Evolutionary conservation across 192 early-diverging fungal species (phyloP).

Genomic region (Coemansia asiatica): DNA sequence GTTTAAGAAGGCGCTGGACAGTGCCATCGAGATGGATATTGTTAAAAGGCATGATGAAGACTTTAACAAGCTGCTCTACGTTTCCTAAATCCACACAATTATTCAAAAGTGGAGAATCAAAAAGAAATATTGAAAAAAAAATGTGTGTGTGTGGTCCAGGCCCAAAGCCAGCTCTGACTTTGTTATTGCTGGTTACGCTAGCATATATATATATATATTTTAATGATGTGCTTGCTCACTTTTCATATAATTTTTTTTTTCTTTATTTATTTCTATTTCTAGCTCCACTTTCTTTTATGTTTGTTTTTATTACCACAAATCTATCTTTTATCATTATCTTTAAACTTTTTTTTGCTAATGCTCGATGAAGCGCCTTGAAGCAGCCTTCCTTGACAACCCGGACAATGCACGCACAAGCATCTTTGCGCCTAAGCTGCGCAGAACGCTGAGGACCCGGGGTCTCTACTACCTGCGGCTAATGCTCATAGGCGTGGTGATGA

Average conservation of each 20-base stretch:
- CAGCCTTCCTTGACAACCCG: neutral
- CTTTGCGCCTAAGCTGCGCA: neutral
- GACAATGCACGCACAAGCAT: neutral
- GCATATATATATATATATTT: neutral
- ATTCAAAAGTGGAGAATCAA: too few relatives aligned
- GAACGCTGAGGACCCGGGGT: neutral
- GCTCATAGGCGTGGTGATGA: constrained; percentile 2
- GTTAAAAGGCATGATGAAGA: neutral
- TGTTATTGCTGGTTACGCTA: too few relatives aligned
- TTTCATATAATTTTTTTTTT: too few relatives aligned
- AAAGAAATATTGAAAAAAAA: too few relatives aligned
- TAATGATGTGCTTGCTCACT: too few relatives aligned
- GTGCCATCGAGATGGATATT: neutral
- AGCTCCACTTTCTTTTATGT: neutral
- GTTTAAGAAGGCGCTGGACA: neutral
- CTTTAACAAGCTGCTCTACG: neutral
- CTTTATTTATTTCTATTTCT: too few relatives aligned
- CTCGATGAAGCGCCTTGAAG: neutral
- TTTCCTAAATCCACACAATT: too few relatives aligned
- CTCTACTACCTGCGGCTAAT: constrained; percentile 29
- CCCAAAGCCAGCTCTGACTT: too few relatives aligned
- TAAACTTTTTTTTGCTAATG: too few relatives aligned
- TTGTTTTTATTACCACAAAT: too few relatives aligned
- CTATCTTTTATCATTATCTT: too few relatives aligned
- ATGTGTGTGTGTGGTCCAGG: too few relatives aligned